Evolutionary conservation across 108 stramenopile genomes (phyloP), one percentile per base, ranked within the genome.

Genomic region (Tribonema minus): DNA sequence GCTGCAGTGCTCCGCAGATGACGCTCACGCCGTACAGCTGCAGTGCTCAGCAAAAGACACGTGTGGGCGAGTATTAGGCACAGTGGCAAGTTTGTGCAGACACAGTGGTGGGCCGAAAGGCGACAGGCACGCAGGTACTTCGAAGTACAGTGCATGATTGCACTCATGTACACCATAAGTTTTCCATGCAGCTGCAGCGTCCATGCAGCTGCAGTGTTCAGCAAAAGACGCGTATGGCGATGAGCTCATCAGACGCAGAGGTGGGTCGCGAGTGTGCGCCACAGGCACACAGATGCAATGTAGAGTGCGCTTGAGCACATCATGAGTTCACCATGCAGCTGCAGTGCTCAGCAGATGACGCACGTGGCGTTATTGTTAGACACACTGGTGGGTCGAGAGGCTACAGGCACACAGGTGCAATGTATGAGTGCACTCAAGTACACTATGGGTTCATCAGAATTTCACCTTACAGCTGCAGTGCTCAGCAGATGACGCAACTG

Each of bases 1-100:
- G 46, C 20, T 54, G 46, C 15, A 54, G 9, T 9, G 15, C 9
- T 54, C 20, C 15, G 46, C 46, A 54, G 20, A 54, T 54, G 20
- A 54, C 34, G 15, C 77, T 70, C 33, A 40, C 77, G 32, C 77
- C 68, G 68, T 61, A 79, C 36, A 79, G 32, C 7, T 70, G 46
- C 20, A 54, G 9, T 54, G 46, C 20, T n/a, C n/a, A n/a, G n/a
- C n/a, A n/a, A n/a, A n/a, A n/a, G n/a, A n/a, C n/a, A n/a, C n/a
- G n/a, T n/a, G n/a, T n/a, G n/a, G n/a, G n/a, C n/a, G n/a, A n/a
- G n/a, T n/a, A n/a, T n/a, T n/a, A n/a, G n/a, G n/a, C n/a, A n/a
- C n/a, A n/a, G n/a, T n/a, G n/a, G n/a, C n/a, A n/a, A n/a, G n/a
- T n/a, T n/a, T n/a, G n/a, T n/a, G n/a, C n/a, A n/a, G n/a, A n/a